A percentile compares a stretch with the other conserved stretches of the same genome.
Conservation (phyloP, 352 stramenopile species). For the Blastocystis sp. region DNA sequence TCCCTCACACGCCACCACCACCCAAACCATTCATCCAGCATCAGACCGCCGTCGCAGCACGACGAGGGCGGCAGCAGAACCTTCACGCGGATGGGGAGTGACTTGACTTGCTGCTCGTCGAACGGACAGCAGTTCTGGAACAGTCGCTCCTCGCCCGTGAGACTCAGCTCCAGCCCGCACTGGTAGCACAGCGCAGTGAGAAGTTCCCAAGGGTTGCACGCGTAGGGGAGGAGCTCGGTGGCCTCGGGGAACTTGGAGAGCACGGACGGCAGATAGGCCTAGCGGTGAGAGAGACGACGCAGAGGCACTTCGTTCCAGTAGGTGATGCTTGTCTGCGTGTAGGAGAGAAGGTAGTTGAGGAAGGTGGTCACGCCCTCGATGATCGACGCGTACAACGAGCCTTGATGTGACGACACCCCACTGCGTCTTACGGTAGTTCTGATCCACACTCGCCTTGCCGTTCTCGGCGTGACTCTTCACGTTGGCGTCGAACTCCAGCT, state of each 20-base stretch:
- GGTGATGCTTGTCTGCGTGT: neutral
- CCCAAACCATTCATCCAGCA: neutral
- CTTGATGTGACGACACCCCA: neutral
- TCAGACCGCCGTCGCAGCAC: neutral
- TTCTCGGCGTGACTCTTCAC: neutral
- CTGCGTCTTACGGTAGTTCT: constrained; percentile 9
- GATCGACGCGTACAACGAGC: constrained; percentile 10
- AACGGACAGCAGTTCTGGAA: constrained; percentile 34
- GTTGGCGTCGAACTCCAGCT: constrained; percentile 28
- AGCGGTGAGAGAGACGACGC: neutral
- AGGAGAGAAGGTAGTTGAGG: constrained; percentile 51
- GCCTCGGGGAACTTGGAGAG: constrained; percentile 51
- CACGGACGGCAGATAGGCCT: constrained; percentile 47
- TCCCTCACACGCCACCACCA: neutral
- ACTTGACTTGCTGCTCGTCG: constrained; percentile 12
- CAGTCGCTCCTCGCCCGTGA: constrained; percentile 16
- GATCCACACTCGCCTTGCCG: neutral
- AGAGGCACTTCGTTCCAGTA: constrained; percentile 25
- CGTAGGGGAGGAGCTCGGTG: constrained; percentile 8
- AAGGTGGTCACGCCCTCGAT: constrained; percentile 10
- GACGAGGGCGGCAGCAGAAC: constrained; percentile 9
- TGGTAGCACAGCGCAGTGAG: constrained; percentile 45
- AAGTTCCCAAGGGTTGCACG: constrained; percentile 65
- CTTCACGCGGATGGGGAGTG: constrained; percentile 45
- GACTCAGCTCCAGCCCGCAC: constrained; percentile 20